Conservation (phyloP, 176 grass and related monocot species). For the Eleusine coracana region DNA sequence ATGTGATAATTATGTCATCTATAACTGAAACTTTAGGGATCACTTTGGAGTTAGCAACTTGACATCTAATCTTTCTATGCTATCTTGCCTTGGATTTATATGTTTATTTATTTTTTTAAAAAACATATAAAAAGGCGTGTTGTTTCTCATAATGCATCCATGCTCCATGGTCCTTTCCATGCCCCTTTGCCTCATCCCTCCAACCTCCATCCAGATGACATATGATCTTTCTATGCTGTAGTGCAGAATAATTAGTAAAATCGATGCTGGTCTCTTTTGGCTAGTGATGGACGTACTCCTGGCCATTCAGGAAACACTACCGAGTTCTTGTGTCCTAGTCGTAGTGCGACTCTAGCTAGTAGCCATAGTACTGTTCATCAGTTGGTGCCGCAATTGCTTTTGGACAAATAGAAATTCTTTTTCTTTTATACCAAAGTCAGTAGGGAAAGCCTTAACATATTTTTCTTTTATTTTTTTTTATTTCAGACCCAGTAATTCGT, state of each 20-base stretch:
- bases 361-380: not conserved
- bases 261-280: conserved; percentile 5
- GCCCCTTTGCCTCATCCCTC: conserved; percentile 34
- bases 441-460: no score
- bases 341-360: conserved; percentile 21
- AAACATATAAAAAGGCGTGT: not conserved
- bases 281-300: not conserved
- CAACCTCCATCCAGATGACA: conserved; percentile 36
- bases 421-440: no score
- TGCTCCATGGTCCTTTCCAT: not conserved
- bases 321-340: conserved; percentile 10
- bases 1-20: not conserved
- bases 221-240: no score
- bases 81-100: conserved; percentile 22
- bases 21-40: conserved; percentile 18
- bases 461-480: no score
- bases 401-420: conserved; percentile 4
- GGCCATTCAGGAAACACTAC: conserved; percentile 22
- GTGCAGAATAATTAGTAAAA: conserved; percentile 32
- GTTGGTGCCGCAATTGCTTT: conserved; percentile 12
- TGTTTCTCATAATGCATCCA: not conserved
- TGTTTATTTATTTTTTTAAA: not conserved
- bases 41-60: conserved; percentile 35
- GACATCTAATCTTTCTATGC: conserved; percentile 27
- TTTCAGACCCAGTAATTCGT: no score